Evolutionary conservation across 2,329 filamentous ascomycete species (phyloP), one percentile per base, ranked within the genome.

Genomic region (Botryotinia narcissicola): DNA sequence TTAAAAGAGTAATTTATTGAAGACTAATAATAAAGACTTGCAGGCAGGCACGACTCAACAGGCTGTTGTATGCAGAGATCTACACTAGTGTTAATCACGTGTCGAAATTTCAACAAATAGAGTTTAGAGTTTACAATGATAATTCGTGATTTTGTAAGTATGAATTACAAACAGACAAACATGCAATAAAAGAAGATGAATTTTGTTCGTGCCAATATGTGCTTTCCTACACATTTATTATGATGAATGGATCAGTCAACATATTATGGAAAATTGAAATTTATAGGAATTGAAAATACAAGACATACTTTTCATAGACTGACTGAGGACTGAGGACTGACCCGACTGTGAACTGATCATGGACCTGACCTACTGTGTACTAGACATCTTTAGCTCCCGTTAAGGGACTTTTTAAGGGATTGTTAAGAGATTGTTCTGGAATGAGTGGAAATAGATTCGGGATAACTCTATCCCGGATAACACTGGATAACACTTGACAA

Each of bases 51-150:
- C 63, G 22, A 51, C 18, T 66, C 63, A 35, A 51, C 51, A 32
- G 32, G 46, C 42, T 48, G 32, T 32, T 44, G 44, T 25, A 66
- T 37, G 63, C 63, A 66, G 22, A 46, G 63, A 66, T 66, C 63
- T 66, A 48, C 63, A 46, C 42, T 66, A 66, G 35, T 42, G 3
- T 6, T 32, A 5, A 51, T 66, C 63, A 66, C 63, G 63, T 66
- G 63, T 20, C 6, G 0, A 9, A 3, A 10, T n/a, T 22, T 9
- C 4, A 29, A 3, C n/a, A 57, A 57, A 57, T 57, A 29, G 51
- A 57, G 51, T 57, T 29, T 29, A 57, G 51, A 57, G 14, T 57
- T 29, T 14, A 29, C 5, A 14, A 54, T n/a, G 48, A n/a, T 16
- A 54, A 54, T 54, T n/a, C 25, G 3, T 14, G 12, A 54, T 54